phyloP scores from a whole-genome alignment of 805 yeast species.

The Suhomyces vadensis region DNA sequence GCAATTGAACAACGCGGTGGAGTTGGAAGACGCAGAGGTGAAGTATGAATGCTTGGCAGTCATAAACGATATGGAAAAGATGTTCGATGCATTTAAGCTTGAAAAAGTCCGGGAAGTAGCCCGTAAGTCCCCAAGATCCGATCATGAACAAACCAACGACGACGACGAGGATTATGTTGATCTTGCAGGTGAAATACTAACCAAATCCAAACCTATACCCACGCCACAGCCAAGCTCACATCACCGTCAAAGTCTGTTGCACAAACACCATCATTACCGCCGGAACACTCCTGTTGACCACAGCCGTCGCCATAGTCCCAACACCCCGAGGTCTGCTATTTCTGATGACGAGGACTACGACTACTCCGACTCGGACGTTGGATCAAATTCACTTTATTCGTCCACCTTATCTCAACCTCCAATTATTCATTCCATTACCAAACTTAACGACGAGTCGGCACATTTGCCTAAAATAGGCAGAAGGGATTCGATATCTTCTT shows the following conservation, averaged over 20 bases:
- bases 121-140: background rate
- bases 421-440: slow-evolving; percentile 43
- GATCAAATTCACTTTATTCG: slow-evolving; percentile 22
- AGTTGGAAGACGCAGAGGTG: slow-evolving; percentile 52
- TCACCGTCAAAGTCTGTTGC: background rate
- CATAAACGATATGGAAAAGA: slow-evolving; percentile 68
- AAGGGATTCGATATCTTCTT: slow-evolving; percentile 29
- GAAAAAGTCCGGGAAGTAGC: slow-evolving; percentile 29
- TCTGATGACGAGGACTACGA: slow-evolving; percentile 20
- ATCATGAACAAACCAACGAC: background rate
- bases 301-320: slow-evolving; percentile 8
- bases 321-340: slow-evolving; percentile 4
- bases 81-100: slow-evolving; percentile 58
- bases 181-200: background rate
- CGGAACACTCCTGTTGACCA: background rate
- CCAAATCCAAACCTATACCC: slow-evolving; percentile 7
- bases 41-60: slow-evolving; percentile 68
- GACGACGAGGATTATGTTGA: slow-evolving; percentile 7
- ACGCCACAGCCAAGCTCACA: slow-evolving; percentile 5
- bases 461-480: slow-evolving; percentile 13
- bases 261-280: background rate
- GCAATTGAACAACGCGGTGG: slow-evolving; percentile 58
- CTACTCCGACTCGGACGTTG: slow-evolving; percentile 29
- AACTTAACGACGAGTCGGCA: slow-evolving; percentile 4
- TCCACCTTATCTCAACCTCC: slow-evolving; percentile 30